Conservation (phyloP, 495 filamentous ascomycete species). For the Podospora pseudopauciseta region DNA sequence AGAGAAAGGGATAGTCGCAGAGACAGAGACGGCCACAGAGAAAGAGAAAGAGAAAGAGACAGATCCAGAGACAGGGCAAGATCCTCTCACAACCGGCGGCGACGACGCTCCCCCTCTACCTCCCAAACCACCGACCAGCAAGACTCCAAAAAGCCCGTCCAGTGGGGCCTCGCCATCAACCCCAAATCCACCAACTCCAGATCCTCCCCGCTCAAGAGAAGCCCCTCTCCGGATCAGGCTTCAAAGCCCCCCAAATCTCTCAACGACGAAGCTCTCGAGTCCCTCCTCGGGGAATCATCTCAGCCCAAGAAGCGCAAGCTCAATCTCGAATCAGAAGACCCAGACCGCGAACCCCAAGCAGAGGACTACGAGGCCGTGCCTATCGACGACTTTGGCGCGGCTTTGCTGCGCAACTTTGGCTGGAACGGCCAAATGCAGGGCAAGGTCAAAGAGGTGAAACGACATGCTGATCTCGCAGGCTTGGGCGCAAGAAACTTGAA, state of each 20-base stretch:
- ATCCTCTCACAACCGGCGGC: neutral
- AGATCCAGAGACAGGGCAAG: neutral
- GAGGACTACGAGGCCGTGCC: conserved; percentile 86
- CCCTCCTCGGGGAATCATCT: conserved; percentile 57
- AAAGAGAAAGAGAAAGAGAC: neutral
- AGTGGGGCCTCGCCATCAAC: conserved; percentile 45
- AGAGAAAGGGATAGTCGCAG: neutral
- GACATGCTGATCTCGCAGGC: conserved; percentile 75
- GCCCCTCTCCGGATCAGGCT: neutral
- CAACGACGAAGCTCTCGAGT: conserved; percentile 77
- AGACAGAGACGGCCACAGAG: neutral
- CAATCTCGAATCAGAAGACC: conserved; percentile 58
- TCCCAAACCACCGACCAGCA: conserved; percentile 29
- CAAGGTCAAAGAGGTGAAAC: conserved; percentile 49
- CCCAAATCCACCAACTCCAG: conserved; percentile 25
- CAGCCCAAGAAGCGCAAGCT: conserved; percentile 28
- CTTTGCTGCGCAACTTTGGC: conserved; percentile 83
- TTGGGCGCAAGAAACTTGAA: conserved; percentile 73
- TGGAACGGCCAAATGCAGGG: conserved; percentile 79
- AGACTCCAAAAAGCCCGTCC: conserved; percentile 34
- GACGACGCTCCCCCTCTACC: neutral
- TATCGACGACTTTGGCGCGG: conserved; percentile 90
- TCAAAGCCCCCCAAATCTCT: conserved; percentile 42
- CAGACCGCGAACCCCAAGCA: conserved; percentile 69
- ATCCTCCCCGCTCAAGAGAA: neutral